Evolutionary conservation across 345 rosid species (phyloP), one percentile per base, ranked within the genome.

Genomic region (Gossypium raimondii): DNA sequence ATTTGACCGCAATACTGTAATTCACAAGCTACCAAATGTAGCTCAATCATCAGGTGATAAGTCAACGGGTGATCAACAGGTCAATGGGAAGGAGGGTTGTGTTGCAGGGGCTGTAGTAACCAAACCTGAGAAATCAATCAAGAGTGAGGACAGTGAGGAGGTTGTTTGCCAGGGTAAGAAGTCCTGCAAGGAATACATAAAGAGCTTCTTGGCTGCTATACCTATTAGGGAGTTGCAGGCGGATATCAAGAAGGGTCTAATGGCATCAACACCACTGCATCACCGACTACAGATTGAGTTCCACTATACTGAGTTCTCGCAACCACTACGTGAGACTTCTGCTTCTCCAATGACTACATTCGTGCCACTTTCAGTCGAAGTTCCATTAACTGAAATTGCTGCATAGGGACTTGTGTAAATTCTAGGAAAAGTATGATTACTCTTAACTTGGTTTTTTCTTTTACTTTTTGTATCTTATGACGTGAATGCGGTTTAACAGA

Each of bases 171-270:
- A 71, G 53, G 99, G 99, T 53, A 95, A 91, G 82, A 94, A 92
- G 58, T 81, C 94, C 9, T 95, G 99, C 88, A 92, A 90, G 85
- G 98, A 92, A 86, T 95, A 92, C 65, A 87, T 95, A 77, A 95
- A 91, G 92, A 92, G 89, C 81, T 95, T 95, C 81, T 86, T 95
- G 63, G 99, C 99, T 16, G 95, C 99, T 43, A 92, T 95, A 55
- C 98, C 99, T 1, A 88, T 95, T 50, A 85, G 97, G 72, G 96
- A 95, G 82, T 73, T 90, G 61, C 90, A 89, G 86, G 93, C 84
- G 1, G 99, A 95, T 82, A 85, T 90, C 80, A 92, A 90, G 89
- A 95, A 87, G 80, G 99, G 99, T 61, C 61, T 91, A 73, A 88
- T 89, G 80, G 77, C 84, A 50, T 83, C 98, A 3, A 86, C 93